phyloP scores from a whole-genome alignment of 2,329 filamentous ascomycete genomes.

The Pyrenochaeta sp. region DNA sequence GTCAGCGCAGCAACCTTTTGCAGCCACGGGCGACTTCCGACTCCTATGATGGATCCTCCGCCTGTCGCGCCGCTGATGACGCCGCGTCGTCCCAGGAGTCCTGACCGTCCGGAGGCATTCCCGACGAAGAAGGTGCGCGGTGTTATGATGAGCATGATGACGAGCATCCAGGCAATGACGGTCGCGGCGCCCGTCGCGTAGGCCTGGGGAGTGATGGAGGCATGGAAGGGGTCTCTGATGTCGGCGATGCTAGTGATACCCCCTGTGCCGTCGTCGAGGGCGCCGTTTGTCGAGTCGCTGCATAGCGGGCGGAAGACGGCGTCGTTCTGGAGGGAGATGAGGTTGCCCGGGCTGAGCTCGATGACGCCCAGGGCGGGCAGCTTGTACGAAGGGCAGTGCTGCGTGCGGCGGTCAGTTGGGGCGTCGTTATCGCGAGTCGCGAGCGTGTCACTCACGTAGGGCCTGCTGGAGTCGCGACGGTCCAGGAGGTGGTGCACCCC shows the following conservation, averaged over 20 bases:
- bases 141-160: constrained; percentile 92
- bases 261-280: constrained; percentile 49
- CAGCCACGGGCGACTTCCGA: constrained; percentile 91
- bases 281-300: constrained; percentile 47
- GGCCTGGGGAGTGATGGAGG: constrained; percentile 89
- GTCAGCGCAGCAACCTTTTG: constrained; percentile 73
- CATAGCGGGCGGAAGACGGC: constrained; percentile 68
- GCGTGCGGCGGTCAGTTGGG: constrained; percentile 32
- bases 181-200: constrained; percentile 93
- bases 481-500: constrained; percentile 28
- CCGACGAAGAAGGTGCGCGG: constrained; percentile 93
- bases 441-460: constrained; percentile 38
- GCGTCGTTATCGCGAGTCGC: constrained; percentile 1
- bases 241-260: constrained; percentile 64
- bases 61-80: constrained; percentile 80
- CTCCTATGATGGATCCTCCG: constrained; percentile 72
- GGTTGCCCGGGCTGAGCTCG: constrained; percentile 60
- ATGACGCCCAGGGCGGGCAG: constrained; percentile 66
- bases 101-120: constrained; percentile 69
- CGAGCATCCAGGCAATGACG: constrained; percentile 87
- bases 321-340: constrained; percentile 66
- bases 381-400: constrained; percentile 68
- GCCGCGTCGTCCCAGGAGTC: constrained; percentile 79
- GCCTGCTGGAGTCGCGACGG: constrained; percentile 37
- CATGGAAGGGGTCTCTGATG: constrained; percentile 87